A percentile compares a stretch with the other conserved stretches of the same genome.
These are phyloP conservation scores for Guadua angustifolia DNA, from an alignment of 176 grass and related monocot species.

Conservation along the genomic window DNA sequence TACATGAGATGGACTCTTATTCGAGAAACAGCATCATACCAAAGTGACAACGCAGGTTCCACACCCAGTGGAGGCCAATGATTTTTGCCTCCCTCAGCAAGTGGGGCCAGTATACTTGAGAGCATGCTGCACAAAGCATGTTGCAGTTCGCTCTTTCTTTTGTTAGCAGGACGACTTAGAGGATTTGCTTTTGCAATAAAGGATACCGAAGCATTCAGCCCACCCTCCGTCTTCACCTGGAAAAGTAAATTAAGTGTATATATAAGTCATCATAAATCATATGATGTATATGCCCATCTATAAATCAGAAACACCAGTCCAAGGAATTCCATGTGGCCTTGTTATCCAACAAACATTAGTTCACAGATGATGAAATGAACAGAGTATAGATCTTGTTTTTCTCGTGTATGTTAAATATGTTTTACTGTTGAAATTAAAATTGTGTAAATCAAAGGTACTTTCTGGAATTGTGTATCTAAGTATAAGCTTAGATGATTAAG, in stretches of 20 bases:
- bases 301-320: conserved; percentile 3
- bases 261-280: conserved; percentile 12
- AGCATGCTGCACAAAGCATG: conserved; percentile 99
- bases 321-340: neutral
- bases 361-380: neutral
- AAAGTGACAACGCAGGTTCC: conserved; percentile 82
- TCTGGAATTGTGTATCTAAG: conserved; percentile 17
- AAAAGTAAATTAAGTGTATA: conserved; percentile 25
- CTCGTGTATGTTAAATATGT: conserved; percentile 8
- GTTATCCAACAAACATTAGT: conserved; percentile 23
- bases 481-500: neutral
- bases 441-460: neutral
- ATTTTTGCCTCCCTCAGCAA: conserved; percentile 83
- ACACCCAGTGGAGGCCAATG: conserved; percentile 93
- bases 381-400: conserved; percentile 21
- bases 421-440: conserved; percentile 29
- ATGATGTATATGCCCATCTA: neutral
- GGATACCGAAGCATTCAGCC: conserved; percentile 90
- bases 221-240: conserved; percentile 89
- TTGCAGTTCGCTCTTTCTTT: conserved; percentile 98
- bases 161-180: conserved; percentile 78
- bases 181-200: conserved; percentile 98
- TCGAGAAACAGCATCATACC: conserved; percentile 90
- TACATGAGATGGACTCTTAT: conserved; percentile 87
- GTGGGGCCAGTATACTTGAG: conserved; percentile 90